phyloP scores from a whole-genome alignment of 2,329 filamentous ascomycete genomes.

The Fusarium acutatum region DNA sequence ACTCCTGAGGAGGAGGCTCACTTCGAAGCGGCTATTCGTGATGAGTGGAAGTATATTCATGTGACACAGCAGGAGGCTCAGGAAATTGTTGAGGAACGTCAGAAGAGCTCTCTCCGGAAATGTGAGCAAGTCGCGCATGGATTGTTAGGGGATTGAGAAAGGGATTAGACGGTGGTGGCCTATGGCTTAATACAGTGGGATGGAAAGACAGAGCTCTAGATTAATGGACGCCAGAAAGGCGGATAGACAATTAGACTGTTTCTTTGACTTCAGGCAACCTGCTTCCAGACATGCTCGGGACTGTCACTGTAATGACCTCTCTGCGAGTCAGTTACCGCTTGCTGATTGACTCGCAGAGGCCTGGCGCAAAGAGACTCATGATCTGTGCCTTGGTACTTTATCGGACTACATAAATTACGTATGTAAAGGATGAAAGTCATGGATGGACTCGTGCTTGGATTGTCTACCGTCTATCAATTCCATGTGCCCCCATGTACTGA shows the following conservation, averaged over 20 bases:
- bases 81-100: not conserved
- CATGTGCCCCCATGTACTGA: rapidly evolving
- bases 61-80: not conserved
- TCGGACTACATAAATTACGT: not conserved
- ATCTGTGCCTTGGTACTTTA: not conserved
- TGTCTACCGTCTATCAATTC: not conserved
- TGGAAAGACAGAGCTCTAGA: not conserved
- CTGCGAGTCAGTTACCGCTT: not conserved
- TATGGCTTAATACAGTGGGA: too few relatives aligned
- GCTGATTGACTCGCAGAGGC: not conserved
- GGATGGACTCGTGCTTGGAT: not conserved
- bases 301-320: not conserved
- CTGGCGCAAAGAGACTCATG: rapidly evolving
- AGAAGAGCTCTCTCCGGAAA: not conserved
- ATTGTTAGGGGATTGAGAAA: not conserved
- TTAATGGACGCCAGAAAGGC: not conserved
- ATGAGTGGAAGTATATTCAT: not conserved
- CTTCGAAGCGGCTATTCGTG: not conserved
- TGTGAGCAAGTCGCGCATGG: not conserved
- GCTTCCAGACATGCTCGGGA: not conserved
- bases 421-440: not conserved
- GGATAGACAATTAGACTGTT: not conserved
- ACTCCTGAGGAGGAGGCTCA: not conserved
- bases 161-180: too few relatives aligned
- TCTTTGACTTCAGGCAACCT: too few relatives aligned